Base-by-base conservation (phyloP, 169 alveolate species). In the Plasmodium adleri region DNA sequence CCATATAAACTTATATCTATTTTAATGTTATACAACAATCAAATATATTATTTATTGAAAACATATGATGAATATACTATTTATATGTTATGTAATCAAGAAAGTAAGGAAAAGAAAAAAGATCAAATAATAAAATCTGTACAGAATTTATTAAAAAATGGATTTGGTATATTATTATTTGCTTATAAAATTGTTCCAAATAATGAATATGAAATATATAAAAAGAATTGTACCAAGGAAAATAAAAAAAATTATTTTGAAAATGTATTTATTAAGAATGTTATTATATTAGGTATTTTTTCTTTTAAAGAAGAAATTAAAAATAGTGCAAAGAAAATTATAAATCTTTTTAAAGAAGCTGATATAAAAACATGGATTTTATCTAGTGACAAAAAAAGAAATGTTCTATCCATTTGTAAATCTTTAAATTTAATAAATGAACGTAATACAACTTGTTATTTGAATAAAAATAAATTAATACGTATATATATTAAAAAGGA, bases 281-380 rank as follows among this genome's bases (percentile, higher is more conserved):
- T 59, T 6, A 7, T 15, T 58, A 66, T 74, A 26, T 43, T 74
- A 58, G 52, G 73, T 9, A 74, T 74, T 59, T 39, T 63, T 49
- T 58, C 73, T 12, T 66, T 74, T 8, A 74, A 59, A 66, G 88
- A 74, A 43, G 68, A 43, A 8, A 74, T 74, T 24, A 43, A 59
- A 45, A 24, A 59, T 15, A 1, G 45, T 32, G 63, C 88, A 59
- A 74, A 56, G 12, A 56, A 58, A 49, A 58, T 71, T 20, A 6
- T 74, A 20, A 62, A 74, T 74, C 10, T 74, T 24, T 75, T 75
- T 54, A 75, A 63, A 75, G 64, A 56, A 17, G 75, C 75, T 3
- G 64, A 62, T 62, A 75, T 75, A 12, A 75, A 75, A 75, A 75
- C 75, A 64, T 62, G 88, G 88, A 63, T 75, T 47, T 58, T 75